Evolutionary conservation across 257 asterid genomes (phyloP), one percentile per base, ranked within the genome.

Genomic region (Solanum bulbocastanum): DNA sequence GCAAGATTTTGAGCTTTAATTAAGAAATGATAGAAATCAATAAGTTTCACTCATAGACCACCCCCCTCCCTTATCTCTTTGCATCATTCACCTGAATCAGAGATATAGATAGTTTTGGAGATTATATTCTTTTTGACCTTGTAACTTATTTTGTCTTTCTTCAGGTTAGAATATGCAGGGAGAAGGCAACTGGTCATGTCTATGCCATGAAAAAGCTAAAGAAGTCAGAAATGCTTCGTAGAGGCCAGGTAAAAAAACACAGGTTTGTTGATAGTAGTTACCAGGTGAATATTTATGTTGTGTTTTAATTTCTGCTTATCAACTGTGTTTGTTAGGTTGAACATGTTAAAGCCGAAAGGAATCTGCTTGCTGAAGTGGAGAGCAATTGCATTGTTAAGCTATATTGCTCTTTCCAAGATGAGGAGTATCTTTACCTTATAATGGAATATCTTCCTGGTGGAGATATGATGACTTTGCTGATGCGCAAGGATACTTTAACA

Each of bases 381-480:
- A 95, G 99, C 94, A 95, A 93, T 89, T 96, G 99, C 94, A 96
- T 95, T 42, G 99, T 96, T 88, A 96, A 96, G 87, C 97, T 96
- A 52, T 96, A 94, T 89, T 96, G 98, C 91, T 96, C 99, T 78
- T 96, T 96, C 95, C 99, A 96, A 94, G 99, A 96, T 83, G 98
- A 95, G 86, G 99, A 95, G 93, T 94, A 93, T 91, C 94, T 96
- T 11, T 96, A 96, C 91, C 96, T 96, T 72, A 94, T 96, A 60
- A 96, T 95, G 99, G 99, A 96, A 93, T 96, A 96, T 90, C 95
- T 96, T 82, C 99, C 98, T 85, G 99, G 99, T 90, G 99, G 99
- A 91, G 99, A 96, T 93, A 95, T 96, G 98, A 96, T 96, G 99
- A 96, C 99, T 76, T 93, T 96, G 83, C 93, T 96, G 66, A 96